A percentile compares a stretch with the other conserved stretches of the same genome.
phyloP scores from a whole-genome alignment of 1,284 basidiomycete species.

The Volvariella surrecta region DNA sequence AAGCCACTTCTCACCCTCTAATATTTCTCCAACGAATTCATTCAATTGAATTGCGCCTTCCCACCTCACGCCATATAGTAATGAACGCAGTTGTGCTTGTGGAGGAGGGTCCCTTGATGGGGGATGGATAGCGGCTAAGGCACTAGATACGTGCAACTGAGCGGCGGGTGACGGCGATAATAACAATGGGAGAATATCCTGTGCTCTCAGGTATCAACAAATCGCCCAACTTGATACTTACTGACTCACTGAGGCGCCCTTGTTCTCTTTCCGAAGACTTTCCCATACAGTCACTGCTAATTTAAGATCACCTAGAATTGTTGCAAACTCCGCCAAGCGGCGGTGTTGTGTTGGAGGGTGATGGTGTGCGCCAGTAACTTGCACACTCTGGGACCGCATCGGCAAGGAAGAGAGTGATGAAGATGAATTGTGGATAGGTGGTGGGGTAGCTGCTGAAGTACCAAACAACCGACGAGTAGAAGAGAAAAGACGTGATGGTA shows the following conservation, averaged over 20 bases:
- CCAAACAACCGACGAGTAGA: slow-evolving; percentile 90
- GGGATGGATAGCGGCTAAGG: slow-evolving; percentile 38
- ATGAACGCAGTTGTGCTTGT: slow-evolving; percentile 51
- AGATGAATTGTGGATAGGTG: slow-evolving; percentile 30
- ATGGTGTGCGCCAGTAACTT: slow-evolving; percentile 15
- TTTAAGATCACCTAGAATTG: slow-evolving; percentile 86
- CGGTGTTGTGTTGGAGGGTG: slow-evolving; percentile 51
- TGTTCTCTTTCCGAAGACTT: slow-evolving; percentile 69
- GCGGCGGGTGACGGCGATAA: slow-evolving; percentile 55
- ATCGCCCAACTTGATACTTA: slow-evolving; percentile 3
- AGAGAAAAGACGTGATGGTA: slow-evolving; percentile 77
- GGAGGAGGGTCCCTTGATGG: slow-evolving; percentile 43
- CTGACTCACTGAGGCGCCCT: slow-evolving; percentile 61
- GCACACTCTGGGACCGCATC: slow-evolving; percentile 29
- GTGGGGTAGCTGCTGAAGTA: slow-evolving; percentile 40
- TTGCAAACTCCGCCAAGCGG: slow-evolving; percentile 93
- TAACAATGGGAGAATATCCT: slow-evolving; percentile 71
- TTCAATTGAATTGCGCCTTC: slow-evolving; percentile 49
- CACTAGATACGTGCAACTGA: slow-evolving; percentile 49
- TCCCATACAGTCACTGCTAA: slow-evolving; percentile 87
- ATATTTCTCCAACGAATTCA: slow-evolving; percentile 45
- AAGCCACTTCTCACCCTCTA: slow-evolving; percentile 75
- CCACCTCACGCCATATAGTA: slow-evolving; percentile 67
- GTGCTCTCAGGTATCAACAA: slow-evolving; percentile 4
- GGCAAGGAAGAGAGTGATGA: slow-evolving; percentile 39